Conservation (phyloP, 2,329 filamentous ascomycete species). For the Xylaria sp. region DNA sequence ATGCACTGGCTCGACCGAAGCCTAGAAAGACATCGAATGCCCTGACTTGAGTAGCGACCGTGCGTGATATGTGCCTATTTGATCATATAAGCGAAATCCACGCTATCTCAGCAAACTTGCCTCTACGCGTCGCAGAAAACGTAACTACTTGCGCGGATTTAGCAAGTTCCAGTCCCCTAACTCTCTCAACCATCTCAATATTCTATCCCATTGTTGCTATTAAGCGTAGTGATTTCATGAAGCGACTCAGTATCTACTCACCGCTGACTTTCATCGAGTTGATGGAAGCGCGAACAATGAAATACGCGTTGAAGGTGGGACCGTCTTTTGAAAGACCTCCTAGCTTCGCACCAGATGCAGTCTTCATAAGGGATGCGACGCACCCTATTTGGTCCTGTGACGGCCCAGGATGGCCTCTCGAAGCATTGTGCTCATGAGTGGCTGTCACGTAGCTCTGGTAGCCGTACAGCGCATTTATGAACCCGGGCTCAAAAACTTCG, state of each 20-base stretch:
- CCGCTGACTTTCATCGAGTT: neutral
- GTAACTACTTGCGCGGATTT: conserved; percentile 21
- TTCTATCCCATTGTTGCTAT: conserved; percentile 13
- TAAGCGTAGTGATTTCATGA: conserved; percentile 15
- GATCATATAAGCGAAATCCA: conserved; percentile 13
- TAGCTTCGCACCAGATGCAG: conserved; percentile 4
- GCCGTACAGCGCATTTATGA: conserved; percentile 8
- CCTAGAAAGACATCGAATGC: conserved; percentile 13
- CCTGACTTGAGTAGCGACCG: conserved; percentile 6
- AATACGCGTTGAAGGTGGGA: neutral
- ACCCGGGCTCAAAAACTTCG: neutral
- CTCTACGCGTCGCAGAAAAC: conserved; percentile 1
- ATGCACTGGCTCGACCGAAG: conserved; percentile 23
- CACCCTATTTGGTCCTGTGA: neutral
- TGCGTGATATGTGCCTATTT: conserved; percentile 7
- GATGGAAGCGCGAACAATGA: conserved; percentile 10
- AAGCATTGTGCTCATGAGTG: conserved; percentile 13
- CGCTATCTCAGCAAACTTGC: neutral
- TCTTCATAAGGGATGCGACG: conserved; percentile 22
- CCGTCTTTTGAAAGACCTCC: conserved; percentile 15
- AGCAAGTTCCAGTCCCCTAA: conserved; percentile 1
- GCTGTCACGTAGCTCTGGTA: conserved; percentile 21
- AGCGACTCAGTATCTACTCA: conserved; percentile 26
- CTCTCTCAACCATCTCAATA: neutral
- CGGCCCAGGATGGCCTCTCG: neutral